These are phyloP conservation scores for Dryas drummondii DNA, from an alignment of 306 rosid genomes.

Conservation along the genomic window DNA sequence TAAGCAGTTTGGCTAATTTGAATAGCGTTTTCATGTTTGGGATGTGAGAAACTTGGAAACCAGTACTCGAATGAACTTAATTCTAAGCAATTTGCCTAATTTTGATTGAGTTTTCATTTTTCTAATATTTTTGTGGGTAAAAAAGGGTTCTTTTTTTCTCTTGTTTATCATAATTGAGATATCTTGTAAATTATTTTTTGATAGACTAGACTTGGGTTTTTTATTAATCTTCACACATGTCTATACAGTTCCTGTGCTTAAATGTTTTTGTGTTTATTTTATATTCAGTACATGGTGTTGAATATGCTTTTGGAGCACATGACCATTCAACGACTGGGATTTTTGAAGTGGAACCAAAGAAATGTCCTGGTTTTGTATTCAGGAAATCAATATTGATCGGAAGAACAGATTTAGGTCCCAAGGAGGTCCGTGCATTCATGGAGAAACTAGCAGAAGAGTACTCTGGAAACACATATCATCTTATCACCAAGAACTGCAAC, in stretches of 20 bases:
- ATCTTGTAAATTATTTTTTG: not conserved
- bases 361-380: slow-evolving; percentile 92
- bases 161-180: not conserved
- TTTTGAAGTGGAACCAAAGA: slow-evolving; percentile 83
- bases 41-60: not conserved
- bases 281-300: slow-evolving; percentile 71
- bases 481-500: slow-evolving; percentile 88
- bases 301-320: slow-evolving; percentile 96
- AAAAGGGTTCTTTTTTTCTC: not conserved
- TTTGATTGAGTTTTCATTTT: not conserved
- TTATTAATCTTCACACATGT: not conserved
- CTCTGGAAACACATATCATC: slow-evolving; percentile 81
- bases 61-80: not conserved
- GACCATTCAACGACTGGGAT: slow-evolving; percentile 78
- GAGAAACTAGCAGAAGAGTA: slow-evolving; percentile 75
- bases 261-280: slow-evolving; percentile 9
- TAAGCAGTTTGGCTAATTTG: not conserved
- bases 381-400: slow-evolving; percentile 82
- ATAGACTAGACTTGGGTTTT: slow-evolving; percentile 4
- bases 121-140: not conserved
- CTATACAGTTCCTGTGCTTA: not conserved
- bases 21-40: not conserved
- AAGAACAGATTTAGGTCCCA: slow-evolving; percentile 66
- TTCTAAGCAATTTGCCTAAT: not conserved
- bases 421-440: slow-evolving; percentile 67